Evolutionary conservation across 306 rosid genomes (phyloP), one percentile per base, ranked within the genome.

Genomic region (Vigna mungo): DNA sequence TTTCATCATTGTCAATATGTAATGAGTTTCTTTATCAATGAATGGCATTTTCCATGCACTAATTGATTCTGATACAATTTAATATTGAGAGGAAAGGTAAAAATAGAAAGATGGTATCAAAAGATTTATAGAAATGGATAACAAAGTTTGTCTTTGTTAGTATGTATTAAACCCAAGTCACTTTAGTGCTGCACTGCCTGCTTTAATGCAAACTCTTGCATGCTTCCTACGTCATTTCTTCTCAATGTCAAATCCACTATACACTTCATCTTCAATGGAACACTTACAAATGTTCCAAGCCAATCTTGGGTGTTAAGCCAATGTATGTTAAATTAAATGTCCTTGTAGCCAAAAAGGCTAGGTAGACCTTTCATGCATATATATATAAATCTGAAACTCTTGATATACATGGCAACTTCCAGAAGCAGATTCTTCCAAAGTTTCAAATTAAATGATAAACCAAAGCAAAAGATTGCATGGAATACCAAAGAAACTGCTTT

Each of bases 401-500:
- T 46, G 51, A 61, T 44, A 54, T 66, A 27, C 80, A 70, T 5
- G 60, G 78, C 18, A 49, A 77, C 77, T 78, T 68, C 77, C 18
- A 67, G 49, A 21, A 72, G 61, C 58, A 14, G 55, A 41, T 63
- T 74, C 84, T 68, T 73, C n/a, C 25, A 47, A 34, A 53, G 52
- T 23, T 17, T 44, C 56, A 41, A 56, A 20, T 65, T 53, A 18
- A 65, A 46, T 21, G 74, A 76, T 32, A 56, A 77, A n/a, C 81
- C 4, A 64, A 74, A 74, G 70, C 53, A 54, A 39, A 71, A 56
- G 25, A 53, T 66, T 68, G 75, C 77, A 60, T 16, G 16, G 72
- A 81, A 56, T 76, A 32, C 67, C 66, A 30, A 72, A 69, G 72
- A 71, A 82, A 56, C 72, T 58, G 75, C 25, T 80, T 80, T 83